Percentiles rank a stretch among this genome's conserved stretches.
phyloP scores from a whole-genome alignment of 2,329 filamentous ascomycete genomes.

The Trichothecium sympodiale region DNA sequence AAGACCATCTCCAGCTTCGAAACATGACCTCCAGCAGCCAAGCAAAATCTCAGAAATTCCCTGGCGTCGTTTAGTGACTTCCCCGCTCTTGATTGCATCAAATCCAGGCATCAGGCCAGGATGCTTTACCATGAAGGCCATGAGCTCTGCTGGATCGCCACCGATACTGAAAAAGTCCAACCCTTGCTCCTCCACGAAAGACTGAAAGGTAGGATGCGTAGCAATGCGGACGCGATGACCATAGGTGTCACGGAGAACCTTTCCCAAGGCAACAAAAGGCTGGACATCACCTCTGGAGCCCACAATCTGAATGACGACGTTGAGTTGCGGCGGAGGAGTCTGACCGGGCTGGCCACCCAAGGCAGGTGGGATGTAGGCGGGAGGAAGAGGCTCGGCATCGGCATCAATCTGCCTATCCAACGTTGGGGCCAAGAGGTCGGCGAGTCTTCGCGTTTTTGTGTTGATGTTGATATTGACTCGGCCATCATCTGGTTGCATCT shows the following conservation, averaged over 20 bases:
- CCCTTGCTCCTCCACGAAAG: constrained; percentile 57
- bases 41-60: constrained; percentile 72
- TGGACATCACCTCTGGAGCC: constrained; percentile 67
- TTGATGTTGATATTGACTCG: constrained; percentile 72
- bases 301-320: constrained; percentile 66
- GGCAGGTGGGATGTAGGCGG: constrained; percentile 62
- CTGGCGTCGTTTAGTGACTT: constrained; percentile 61
- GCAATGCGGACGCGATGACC: constrained; percentile 64
- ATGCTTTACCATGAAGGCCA: constrained; percentile 89
- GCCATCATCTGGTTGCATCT: constrained; percentile 48
- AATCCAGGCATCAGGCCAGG: constrained; percentile 77
- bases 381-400: constrained; percentile 41
- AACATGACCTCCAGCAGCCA: constrained; percentile 79
- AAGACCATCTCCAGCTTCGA: constrained; percentile 62
- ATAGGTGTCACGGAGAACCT: constrained; percentile 51
- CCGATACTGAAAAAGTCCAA: constrained; percentile 69
- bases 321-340: constrained; percentile 45
- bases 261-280: constrained; percentile 61
- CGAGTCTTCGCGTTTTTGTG: constrained; percentile 54
- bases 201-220: constrained; percentile 58
- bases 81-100: constrained; percentile 64
- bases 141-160: constrained; percentile 64
- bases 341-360: constrained; percentile 53
- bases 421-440: constrained; percentile 56
- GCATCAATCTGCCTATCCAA: constrained; percentile 44